phyloP scores from a whole-genome alignment of 768 basidiomycete genomes.

The Russula earlei region DNA sequence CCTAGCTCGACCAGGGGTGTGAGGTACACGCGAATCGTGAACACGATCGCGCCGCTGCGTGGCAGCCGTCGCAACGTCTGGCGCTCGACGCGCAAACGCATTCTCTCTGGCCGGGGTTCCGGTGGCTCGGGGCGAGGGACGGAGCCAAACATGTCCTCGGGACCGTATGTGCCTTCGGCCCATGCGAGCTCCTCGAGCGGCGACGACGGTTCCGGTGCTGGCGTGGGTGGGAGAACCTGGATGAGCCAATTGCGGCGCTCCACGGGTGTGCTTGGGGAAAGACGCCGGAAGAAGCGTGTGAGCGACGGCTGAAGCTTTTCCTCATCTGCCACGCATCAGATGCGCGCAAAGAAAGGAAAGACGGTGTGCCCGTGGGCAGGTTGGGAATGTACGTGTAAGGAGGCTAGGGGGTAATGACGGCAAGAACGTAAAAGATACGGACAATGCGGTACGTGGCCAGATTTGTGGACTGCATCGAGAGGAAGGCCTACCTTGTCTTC shows the following conservation, averaged over 20 bases:
- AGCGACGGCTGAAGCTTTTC: slow-evolving; percentile 55
- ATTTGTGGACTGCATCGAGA: slow-evolving; percentile 61
- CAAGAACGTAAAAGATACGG: slow-evolving; percentile 22
- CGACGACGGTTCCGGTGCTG: slow-evolving; percentile 1
- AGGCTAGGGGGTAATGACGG: background rate
- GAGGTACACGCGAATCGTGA: slow-evolving; percentile 57
- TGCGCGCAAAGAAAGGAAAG: background rate
- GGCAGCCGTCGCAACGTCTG: slow-evolving; percentile 55
- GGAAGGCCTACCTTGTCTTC: slow-evolving; percentile 66
- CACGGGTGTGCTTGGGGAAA: slow-evolving; percentile 60
- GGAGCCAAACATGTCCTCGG: slow-evolving; percentile 36
- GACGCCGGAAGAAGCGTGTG: slow-evolving; percentile 59
- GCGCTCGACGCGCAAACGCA: slow-evolving; percentile 51
- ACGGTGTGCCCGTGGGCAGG: no score
- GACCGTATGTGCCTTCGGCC: slow-evolving; percentile 45
- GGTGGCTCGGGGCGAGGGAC: background rate
- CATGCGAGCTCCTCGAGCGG: slow-evolving; percentile 58
- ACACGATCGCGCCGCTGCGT: slow-evolving; percentile 49
- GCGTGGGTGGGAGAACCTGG: slow-evolving; percentile 31
- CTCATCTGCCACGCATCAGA: slow-evolving; percentile 32
- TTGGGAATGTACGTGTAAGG: background rate
- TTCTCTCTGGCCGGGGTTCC: slow-evolving; percentile 28
- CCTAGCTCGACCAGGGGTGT: slow-evolving; percentile 41
- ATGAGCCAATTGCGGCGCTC: slow-evolving; percentile 59
- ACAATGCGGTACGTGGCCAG: slow-evolving; percentile 69